Conservation (phyloP, 2,329 filamentous ascomycete genomes). For the Aspergillus eucalypticola region DNA sequence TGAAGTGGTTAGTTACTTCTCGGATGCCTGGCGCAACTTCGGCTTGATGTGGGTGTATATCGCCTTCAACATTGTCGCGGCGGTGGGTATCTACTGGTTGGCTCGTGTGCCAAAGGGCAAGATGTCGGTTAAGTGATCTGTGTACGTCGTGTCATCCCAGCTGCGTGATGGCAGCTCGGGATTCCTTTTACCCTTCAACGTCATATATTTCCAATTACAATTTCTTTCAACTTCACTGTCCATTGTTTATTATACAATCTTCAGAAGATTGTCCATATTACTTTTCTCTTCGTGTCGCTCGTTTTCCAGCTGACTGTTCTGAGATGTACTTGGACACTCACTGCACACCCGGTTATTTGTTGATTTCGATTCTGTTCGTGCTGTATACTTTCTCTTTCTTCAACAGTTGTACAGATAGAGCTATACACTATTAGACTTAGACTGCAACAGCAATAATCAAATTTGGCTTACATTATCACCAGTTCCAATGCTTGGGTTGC, state of each 20-base stretch:
- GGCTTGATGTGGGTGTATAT: slow-evolving; percentile 69
- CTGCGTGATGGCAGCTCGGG: too few species aligned
- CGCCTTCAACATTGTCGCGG: slow-evolving; percentile 60
- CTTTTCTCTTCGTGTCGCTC: background rate
- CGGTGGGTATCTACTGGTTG: slow-evolving; percentile 62
- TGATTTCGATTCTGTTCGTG: background rate
- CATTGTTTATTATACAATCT: background rate
- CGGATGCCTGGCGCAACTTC: slow-evolving; percentile 65
- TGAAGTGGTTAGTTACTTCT: slow-evolving; percentile 42
- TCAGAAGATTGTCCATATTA: background rate
- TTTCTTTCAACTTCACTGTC: background rate
- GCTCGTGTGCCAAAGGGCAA: slow-evolving; percentile 54
- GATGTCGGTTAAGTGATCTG: slow-evolving; percentile 10
- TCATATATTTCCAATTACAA: background rate
- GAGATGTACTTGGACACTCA: background rate
- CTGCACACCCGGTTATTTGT: background rate
- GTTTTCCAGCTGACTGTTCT: background rate
- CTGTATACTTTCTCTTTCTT: too few species aligned
- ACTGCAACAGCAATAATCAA: too few species aligned
- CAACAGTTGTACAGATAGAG: too few species aligned
- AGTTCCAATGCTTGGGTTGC: too few species aligned
- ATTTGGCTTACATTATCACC: too few species aligned
- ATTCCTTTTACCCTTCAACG: background rate
- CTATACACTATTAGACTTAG: too few species aligned
- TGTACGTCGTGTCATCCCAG: too few species aligned